These are phyloP conservation scores for Solanum microdontum DNA, from an alignment of 257 asterid species.

Conservation along the genomic window DNA sequence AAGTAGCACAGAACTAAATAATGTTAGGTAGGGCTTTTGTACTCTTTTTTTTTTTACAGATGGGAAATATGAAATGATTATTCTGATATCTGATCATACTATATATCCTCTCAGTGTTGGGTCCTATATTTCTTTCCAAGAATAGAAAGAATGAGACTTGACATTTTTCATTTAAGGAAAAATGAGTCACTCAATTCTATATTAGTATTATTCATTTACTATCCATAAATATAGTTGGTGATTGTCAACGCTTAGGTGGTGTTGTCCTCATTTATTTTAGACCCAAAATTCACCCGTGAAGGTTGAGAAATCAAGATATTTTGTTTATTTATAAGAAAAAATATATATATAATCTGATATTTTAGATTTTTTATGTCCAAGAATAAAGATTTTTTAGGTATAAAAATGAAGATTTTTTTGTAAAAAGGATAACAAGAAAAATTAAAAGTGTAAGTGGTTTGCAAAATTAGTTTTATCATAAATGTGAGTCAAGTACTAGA, in stretches of 20 bases:
- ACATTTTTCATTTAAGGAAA: not conserved
- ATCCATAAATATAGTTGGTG: not conserved
- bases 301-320: not conserved
- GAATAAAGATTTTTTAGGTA: not conserved
- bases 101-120: not conserved
- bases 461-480: not conserved
- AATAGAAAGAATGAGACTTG: not conserved
- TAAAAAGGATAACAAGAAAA: not conserved
- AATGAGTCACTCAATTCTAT: not conserved
- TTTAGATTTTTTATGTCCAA: not conserved
- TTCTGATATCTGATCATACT: not conserved
- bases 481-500: not conserved
- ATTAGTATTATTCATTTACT: not conserved
- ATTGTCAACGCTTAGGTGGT: not conserved
- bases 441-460: not conserved
- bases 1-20: not conserved
- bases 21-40: not conserved
- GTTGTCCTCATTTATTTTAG: not conserved
- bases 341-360: not conserved
- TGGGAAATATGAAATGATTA: not conserved
- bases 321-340: not conserved
- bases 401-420: too few relatives aligned
- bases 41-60: not conserved
- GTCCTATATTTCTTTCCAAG: not conserved
- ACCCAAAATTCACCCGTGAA: not conserved